phyloP scores from a whole-genome alignment of 441 rosid genomes.

The Melastoma candidum region DNA sequence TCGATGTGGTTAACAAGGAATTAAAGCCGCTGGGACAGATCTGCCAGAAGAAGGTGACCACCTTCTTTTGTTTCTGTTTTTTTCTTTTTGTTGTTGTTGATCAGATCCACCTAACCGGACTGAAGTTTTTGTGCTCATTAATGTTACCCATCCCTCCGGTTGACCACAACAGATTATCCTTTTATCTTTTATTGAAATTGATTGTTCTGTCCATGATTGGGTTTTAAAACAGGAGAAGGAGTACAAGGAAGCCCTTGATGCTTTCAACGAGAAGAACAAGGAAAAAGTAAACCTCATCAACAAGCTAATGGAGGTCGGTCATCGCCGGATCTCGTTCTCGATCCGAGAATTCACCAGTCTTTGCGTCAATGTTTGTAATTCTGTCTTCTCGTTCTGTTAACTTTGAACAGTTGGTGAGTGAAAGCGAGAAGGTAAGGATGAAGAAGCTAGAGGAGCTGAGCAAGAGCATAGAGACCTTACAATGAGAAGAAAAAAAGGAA shows the following conservation, averaged over 20 bases:
- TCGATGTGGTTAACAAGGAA: constrained; percentile 4
- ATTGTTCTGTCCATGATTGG: constrained; percentile 7
- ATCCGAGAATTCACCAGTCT: not conserved
- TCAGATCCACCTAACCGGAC: not conserved
- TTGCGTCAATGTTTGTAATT: constrained; percentile 5
- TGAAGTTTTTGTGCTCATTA: not conserved
- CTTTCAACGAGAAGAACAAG: constrained; percentile 88
- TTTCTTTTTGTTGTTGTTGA: not conserved
- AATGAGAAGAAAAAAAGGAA: constrained; percentile 20
- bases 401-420: constrained; percentile 74
- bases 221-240: constrained; percentile 65
- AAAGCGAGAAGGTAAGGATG: constrained; percentile 91
- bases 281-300: constrained; percentile 89
- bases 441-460: constrained; percentile 96
- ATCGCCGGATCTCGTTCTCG: constrained; percentile 6
- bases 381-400: constrained; percentile 6
- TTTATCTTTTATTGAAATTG: constrained; percentile 15
- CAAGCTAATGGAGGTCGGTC: constrained; percentile 89
- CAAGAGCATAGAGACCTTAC: constrained; percentile 62
- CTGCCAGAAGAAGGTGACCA: constrained; percentile 16
- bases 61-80: not conserved
- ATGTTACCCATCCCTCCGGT: not conserved
- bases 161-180: not conserved
- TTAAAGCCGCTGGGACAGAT: constrained; percentile 8
- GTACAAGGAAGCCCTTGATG: constrained; percentile 92